These are phyloP conservation scores for Blumeria hordei DNA, from an alignment of 2,329 filamentous ascomycete genomes.

Conservation along the genomic window DNA sequence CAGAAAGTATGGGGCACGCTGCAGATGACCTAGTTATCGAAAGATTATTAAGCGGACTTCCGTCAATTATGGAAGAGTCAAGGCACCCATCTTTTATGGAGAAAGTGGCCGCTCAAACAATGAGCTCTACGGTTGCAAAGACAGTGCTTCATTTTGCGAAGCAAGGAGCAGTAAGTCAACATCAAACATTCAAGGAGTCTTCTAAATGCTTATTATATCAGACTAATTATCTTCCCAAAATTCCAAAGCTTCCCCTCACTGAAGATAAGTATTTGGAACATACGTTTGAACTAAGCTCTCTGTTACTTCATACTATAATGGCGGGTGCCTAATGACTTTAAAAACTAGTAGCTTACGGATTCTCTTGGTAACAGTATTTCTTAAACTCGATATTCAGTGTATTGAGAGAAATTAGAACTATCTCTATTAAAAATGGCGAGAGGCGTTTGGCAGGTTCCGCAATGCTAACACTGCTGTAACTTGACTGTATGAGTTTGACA, in stretches of 20 bases:
- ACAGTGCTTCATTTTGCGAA: constrained; percentile 31
- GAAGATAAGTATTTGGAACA: constrained; percentile 49
- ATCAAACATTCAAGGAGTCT: not conserved
- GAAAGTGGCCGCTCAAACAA: constrained; percentile 57
- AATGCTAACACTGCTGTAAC: no score
- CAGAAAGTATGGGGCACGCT: constrained; percentile 14
- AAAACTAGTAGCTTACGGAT: no score
- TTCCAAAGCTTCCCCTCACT: constrained; percentile 40
- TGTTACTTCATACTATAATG: no score
- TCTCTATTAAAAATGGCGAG: no score
- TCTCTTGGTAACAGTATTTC: no score
- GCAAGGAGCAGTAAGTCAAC: constrained; percentile 27
- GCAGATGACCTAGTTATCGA: constrained; percentile 25
- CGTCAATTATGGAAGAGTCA: constrained; percentile 20
- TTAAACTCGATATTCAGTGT: no score
- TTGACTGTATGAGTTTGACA: no score
- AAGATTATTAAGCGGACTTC: constrained; percentile 29
- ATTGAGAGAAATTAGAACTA: no score
- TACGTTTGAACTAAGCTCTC: constrained; percentile 40
- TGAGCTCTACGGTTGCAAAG: constrained; percentile 48
- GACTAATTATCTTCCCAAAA: constrained; percentile 21
- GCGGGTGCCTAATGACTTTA: no score
- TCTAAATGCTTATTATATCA: constrained; percentile 5
- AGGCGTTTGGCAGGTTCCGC: no score
- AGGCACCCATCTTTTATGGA: constrained; percentile 24